Evolutionary conservation across 2,329 filamentous ascomycete genomes (phyloP), one percentile per base, ranked within the genome.

Genomic region (Exophiala viscosa): DNA sequence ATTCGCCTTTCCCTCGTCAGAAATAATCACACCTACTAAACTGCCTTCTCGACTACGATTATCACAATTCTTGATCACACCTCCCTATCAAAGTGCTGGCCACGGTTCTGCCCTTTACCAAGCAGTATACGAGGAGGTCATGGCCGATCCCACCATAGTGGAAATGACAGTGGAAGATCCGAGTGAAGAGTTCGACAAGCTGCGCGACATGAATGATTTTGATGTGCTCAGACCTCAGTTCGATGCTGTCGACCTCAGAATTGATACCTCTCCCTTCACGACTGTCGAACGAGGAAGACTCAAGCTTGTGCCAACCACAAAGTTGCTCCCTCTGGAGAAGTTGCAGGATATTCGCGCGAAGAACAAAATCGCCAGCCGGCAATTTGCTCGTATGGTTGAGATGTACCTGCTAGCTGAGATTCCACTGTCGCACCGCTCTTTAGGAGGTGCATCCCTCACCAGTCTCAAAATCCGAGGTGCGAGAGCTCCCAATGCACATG

Each of bases 101-200:
- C 84, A 92, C 45, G 93, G 92, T 33, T 80, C 84, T 9, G 79
- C 83, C 38, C 82, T 99, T 35, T 99, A 97, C 75, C 83, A 84
- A 54, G 78, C 84, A 44, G 88, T 97, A 60, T 92, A 90, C 65
- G 72, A 79, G 6, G 73, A 84, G 60, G 87, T 88, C 59, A 77
- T 87, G 52, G 76, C 81, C 32, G 81, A 87, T 51, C 69, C 80
- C 0, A 84, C 85, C 55, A 86, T 90, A 6, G 77, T 83, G 49
- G 92, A 97, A 67, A 81, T 99, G 64, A 95, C 91, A 0, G 85
- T 99, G 5, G 93, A 99, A 71, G 92, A 97, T 57, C 95, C 93
- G 0, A 97, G 83, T 61, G 83, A 85, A 66, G 77, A 76, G 20
- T 86, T 86, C 59, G 83, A 86, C 61, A 80, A 80, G 45, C 78